These are phyloP conservation scores for Monascus purpureus DNA, from an alignment of 495 filamentous ascomycete genomes.

Conservation along the genomic window DNA sequence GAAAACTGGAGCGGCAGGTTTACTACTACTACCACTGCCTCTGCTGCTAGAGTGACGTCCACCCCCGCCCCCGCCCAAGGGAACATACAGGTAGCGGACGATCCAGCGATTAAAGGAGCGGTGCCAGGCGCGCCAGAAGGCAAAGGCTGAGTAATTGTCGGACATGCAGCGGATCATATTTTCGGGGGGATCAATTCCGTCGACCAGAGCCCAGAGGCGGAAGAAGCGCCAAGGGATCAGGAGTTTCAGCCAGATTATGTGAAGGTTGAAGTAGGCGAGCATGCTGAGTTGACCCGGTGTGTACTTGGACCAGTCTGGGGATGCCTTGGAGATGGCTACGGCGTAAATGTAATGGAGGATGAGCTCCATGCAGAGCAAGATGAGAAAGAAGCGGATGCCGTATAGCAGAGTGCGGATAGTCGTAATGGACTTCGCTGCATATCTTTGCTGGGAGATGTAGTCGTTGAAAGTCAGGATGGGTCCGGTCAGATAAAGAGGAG, in stretches of 20 bases:
- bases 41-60: conserved; percentile 7
- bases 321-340: conserved; percentile 76
- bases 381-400: conserved; percentile 66
- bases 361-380: conserved; percentile 82
- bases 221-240: conserved; percentile 96
- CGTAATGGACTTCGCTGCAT: conserved; percentile 54
- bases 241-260: conserved; percentile 96
- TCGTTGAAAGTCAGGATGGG: conserved; percentile 98
- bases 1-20: conserved; percentile 8
- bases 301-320: conserved; percentile 69
- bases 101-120: conserved; percentile 89
- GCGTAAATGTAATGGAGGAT: conserved; percentile 89
- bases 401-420: conserved; percentile 57
- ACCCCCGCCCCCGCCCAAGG: conserved; percentile 58
- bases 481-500: conserved; percentile 82
- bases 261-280: conserved; percentile 91
- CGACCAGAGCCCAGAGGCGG: conserved; percentile 80
- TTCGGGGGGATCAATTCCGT: conserved; percentile 88
- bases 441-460: conserved; percentile 77
- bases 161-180: conserved; percentile 97
- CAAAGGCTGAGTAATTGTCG: conserved; percentile 83
- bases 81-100: conserved; percentile 87
- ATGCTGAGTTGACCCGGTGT: conserved; percentile 79
- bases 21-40: not conserved
- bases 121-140: conserved; percentile 96